phyloP scores from a whole-genome alignment of 257 asterid genomes.

The Penstemon newberryi region DNA sequence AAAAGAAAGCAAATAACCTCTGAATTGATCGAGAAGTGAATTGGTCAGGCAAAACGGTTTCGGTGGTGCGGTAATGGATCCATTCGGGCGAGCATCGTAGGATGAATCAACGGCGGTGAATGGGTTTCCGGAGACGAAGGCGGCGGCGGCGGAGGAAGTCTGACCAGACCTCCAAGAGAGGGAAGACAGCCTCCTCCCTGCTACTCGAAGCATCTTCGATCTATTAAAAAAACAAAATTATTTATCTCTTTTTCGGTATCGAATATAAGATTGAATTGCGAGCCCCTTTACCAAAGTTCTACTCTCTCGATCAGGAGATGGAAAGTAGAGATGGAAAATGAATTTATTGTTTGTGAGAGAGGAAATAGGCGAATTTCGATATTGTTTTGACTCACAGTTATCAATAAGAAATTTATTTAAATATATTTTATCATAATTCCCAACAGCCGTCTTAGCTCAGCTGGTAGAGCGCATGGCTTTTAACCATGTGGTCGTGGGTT shows the following conservation, averaged over 20 bases:
- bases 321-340: no score
- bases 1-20: conserved; percentile 36
- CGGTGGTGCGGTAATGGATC: conserved; percentile 27
- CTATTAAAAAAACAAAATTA: not conserved
- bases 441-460: conserved; percentile 83
- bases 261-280: no score
- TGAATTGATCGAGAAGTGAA: conserved; percentile 37
- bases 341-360: no score
- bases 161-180: conserved; percentile 34
- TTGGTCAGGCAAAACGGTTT: not conserved
- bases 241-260: no score
- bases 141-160: conserved; percentile 32
- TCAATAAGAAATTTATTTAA: no score
- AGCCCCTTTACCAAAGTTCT: no score
- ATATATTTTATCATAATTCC: no score
- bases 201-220: conserved; percentile 42
- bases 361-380: no score
- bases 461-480: conserved; percentile 99
- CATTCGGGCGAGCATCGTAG: conserved; percentile 13
- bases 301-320: no score
- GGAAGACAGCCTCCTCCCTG: conserved; percentile 47
- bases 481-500: conserved; percentile 99
- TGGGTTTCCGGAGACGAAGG: conserved; percentile 19
- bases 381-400: no score
- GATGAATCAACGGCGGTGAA: conserved; percentile 17